A percentile compares a stretch with the other conserved stretches of the same genome.
phyloP scores from a whole-genome alignment of 2,329 filamentous ascomycete genomes.

The Phialophora verrucosa region DNA sequence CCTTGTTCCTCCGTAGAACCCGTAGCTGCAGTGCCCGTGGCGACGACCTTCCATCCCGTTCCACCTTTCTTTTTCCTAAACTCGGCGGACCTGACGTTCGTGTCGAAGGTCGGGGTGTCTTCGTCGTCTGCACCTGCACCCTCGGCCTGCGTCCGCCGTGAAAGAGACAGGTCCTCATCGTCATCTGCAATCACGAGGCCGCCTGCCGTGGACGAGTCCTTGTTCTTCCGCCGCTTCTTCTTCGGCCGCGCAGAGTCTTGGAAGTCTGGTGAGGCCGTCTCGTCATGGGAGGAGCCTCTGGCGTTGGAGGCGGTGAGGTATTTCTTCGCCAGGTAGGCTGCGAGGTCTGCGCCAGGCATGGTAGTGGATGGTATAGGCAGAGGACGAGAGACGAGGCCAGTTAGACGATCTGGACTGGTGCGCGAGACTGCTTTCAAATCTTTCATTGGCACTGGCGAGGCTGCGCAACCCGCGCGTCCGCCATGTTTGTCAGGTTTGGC shows the following conservation, averaged over 20 bases:
- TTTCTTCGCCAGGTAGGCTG: slow-evolving; percentile 86
- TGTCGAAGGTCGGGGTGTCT: slow-evolving; percentile 40
- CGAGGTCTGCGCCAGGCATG: slow-evolving; percentile 64
- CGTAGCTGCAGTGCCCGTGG: slow-evolving; percentile 57
- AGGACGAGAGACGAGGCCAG: not conserved
- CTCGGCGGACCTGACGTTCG: slow-evolving; percentile 48
- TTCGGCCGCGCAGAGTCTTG: slow-evolving; percentile 51
- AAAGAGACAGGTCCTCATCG: slow-evolving; percentile 40
- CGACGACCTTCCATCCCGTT: slow-evolving; percentile 65
- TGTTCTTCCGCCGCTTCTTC: slow-evolving; percentile 63
- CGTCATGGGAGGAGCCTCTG: slow-evolving; percentile 43
- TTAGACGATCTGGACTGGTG: not conserved
- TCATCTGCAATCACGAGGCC: slow-evolving; percentile 51
- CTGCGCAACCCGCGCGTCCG: not conserved
- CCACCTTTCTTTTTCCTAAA: slow-evolving; percentile 76
- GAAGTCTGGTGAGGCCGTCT: slow-evolving; percentile 30
- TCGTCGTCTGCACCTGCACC: slow-evolving; percentile 46
- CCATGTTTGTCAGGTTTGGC: slow-evolving; percentile 22
- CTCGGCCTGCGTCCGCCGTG: slow-evolving; percentile 38
- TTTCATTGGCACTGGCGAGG: not conserved
- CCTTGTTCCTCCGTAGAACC: slow-evolving; percentile 40
- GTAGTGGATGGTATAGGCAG: slow-evolving; percentile 3
- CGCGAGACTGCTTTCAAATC: not conserved
- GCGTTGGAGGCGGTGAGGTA: slow-evolving; percentile 74
- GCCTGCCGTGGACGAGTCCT: slow-evolving; percentile 48